Conservation (phyloP, 2,329 filamentous ascomycete genomes). For the Ambrosiella xylebori region DNA sequence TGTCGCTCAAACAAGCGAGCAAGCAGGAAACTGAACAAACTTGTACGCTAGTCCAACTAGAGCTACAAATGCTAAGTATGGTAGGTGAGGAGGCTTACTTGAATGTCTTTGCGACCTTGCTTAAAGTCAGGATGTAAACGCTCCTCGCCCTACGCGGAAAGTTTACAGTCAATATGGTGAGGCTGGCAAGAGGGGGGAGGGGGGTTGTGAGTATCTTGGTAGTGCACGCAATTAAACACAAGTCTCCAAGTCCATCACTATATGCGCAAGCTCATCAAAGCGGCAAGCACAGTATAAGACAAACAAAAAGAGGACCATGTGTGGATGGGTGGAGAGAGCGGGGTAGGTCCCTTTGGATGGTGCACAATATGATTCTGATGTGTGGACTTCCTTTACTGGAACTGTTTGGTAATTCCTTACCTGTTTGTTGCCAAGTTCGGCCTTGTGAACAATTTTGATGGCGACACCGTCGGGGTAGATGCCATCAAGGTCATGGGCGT, state of each 20-base stretch:
- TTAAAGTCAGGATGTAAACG: slow-evolving; percentile 94
- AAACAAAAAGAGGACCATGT: too few species aligned
- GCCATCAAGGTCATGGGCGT: slow-evolving; percentile 58
- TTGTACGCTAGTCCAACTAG: background rate
- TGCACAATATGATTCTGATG: too few species aligned
- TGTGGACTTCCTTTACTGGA: background rate
- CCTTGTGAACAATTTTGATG: slow-evolving; percentile 98
- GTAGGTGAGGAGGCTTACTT: slow-evolving; percentile 48
- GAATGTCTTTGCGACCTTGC: slow-evolving; percentile 84
- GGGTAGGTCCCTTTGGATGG: too few species aligned
- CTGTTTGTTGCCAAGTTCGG: slow-evolving; percentile 97
- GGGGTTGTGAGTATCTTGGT: too few species aligned
- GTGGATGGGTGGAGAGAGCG: too few species aligned
- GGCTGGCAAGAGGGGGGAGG: background rate
- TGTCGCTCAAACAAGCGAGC: too few species aligned
- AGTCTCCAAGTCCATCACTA: background rate
- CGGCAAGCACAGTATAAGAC: too few species aligned
- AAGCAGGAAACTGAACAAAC: slow-evolving; percentile 18
- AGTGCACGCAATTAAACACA: background rate
- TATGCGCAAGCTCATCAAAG: too few species aligned
- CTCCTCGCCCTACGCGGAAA: slow-evolving; percentile 50
- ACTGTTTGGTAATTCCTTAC: slow-evolving; percentile 40
- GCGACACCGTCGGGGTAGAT: slow-evolving; percentile 58
- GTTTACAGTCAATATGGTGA: slow-evolving; percentile 7
- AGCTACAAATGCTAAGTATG: background rate